Evolutionary conservation across 305 asterid genomes (phyloP).

Genomic region (Ilex paraguariensis): DNA sequence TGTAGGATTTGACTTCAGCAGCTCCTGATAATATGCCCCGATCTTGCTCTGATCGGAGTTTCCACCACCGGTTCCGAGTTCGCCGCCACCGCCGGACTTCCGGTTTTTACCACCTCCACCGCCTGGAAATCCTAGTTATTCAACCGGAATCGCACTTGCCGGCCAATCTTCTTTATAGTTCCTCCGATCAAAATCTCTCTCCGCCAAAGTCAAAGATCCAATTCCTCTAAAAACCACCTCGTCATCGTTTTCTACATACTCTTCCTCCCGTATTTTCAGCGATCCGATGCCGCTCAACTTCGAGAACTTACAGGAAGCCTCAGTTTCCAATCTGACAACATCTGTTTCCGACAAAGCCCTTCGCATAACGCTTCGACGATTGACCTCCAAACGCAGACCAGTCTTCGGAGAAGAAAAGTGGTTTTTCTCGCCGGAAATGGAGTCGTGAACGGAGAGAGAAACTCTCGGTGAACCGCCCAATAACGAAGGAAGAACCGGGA

Average conservation of each 20-base stretch:
- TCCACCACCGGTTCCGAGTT: constrained; percentile 4
- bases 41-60: constrained; percentile 26
- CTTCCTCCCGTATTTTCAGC: constrained; percentile 30
- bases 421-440: constrained; percentile 2
- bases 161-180: constrained; percentile 17
- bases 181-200: constrained; percentile 3
- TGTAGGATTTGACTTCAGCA: constrained; percentile 41
- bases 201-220: constrained; percentile 12
- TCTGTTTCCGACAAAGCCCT: constrained; percentile 36
- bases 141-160: constrained; percentile 13
- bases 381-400: constrained; percentile 13
- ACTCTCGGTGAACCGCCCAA: constrained; percentile 16
- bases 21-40: constrained; percentile 36
- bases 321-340: constrained; percentile 20
- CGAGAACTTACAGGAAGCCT: constrained; percentile 3
- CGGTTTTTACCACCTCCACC: constrained; percentile 42
- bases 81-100: constrained; percentile 28
- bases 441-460: constrained; percentile 15
- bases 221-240: background rate
- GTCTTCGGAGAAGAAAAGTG: constrained; percentile 18
- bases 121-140: constrained; percentile 34
- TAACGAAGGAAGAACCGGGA: constrained; percentile 16
- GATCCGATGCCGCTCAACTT: constrained; percentile 28
- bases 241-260: background rate
- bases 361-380: constrained; percentile 23